Conservation (phyloP, 352 stramenopile species). For the Pythium dissimile region DNA sequence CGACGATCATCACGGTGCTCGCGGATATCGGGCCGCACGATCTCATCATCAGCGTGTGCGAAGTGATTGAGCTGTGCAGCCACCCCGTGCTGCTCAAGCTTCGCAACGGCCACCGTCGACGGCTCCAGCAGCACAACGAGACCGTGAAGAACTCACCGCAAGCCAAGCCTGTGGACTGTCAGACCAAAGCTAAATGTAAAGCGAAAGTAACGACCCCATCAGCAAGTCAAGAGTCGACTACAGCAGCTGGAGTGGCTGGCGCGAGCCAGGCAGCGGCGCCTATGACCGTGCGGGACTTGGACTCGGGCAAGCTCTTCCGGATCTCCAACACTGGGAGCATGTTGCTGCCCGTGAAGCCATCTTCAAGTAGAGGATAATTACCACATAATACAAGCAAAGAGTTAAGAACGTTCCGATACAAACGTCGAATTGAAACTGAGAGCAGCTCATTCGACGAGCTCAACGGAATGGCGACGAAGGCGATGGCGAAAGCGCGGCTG, state of each 20-base stretch:
- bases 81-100: slow-evolving; percentile 77
- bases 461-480: neutral
- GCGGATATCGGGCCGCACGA: slow-evolving; percentile 51
- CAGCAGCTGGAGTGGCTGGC: neutral
- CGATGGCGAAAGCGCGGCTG: slow-evolving; percentile 29
- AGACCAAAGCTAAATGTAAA: neutral
- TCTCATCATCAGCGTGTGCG: slow-evolving; percentile 68
- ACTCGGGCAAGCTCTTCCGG: slow-evolving; percentile 67
- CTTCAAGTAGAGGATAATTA: slow-evolving; percentile 16
- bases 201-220: neutral
- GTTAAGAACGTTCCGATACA: neutral
- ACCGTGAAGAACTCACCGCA: slow-evolving; percentile 28
- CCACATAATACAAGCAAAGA: neutral
- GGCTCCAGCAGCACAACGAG: slow-evolving; percentile 41
- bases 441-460: neutral
- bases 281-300: slow-evolving; percentile 68
- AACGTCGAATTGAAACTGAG: neutral
- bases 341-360: slow-evolving; percentile 38
- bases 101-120: slow-evolving; percentile 65
- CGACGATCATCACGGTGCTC: slow-evolving; percentile 52
- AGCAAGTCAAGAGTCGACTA: neutral
- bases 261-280: neutral
- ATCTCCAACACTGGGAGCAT: slow-evolving; percentile 65
- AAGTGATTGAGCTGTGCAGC: slow-evolving; percentile 74
- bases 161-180: neutral